A percentile compares a stretch with the other conserved stretches of the same genome.
Evolutionary conservation across 208 protist species (phyloP).

Genomic region (Trypanosoma scelopori): DNA sequence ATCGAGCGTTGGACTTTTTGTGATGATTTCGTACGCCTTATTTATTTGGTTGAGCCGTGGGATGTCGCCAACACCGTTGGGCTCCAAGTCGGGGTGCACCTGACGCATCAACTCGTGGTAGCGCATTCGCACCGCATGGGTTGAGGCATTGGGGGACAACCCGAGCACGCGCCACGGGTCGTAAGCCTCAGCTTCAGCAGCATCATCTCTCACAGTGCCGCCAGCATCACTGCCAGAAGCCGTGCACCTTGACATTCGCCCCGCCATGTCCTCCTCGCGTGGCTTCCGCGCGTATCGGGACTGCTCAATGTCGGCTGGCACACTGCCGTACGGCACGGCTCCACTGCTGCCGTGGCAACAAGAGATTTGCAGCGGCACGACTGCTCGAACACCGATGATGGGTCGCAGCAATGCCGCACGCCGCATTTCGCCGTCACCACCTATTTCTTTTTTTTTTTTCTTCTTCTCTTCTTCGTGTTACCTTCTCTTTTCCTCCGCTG

Average conservation of each 20-base stretch:
- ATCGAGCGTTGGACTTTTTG: conserved; percentile 87
- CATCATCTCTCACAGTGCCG: background rate
- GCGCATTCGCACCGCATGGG: conserved; percentile 69
- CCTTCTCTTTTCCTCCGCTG: no score
- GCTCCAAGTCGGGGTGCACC: conserved; percentile 80
- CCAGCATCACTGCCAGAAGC: background rate
- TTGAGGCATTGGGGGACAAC: conserved; percentile 66
- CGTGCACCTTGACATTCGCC: background rate
- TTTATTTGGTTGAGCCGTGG: conserved; percentile 84
- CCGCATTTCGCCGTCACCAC: background rate
- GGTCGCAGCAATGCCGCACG: conserved; percentile 3
- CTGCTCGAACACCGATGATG: background rate
- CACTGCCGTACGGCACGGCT: conserved; percentile 42
- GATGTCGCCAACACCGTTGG: conserved; percentile 74
- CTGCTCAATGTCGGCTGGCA: conserved; percentile 67
- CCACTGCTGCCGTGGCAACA: background rate
- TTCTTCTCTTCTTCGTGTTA: no score
- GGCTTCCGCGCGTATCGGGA: conserved; percentile 48
- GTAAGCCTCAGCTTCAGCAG: conserved; percentile 58
- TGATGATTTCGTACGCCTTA: conserved; percentile 89
- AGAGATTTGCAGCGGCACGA: background rate
- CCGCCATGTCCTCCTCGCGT: conserved; percentile 50
- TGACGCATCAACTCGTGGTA: conserved; percentile 88
- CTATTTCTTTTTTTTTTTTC: no score
- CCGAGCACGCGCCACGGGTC: conserved; percentile 86